Conservation (phyloP, 1,139 yeast species). For the Debaryomycetaceae sp. region DNA sequence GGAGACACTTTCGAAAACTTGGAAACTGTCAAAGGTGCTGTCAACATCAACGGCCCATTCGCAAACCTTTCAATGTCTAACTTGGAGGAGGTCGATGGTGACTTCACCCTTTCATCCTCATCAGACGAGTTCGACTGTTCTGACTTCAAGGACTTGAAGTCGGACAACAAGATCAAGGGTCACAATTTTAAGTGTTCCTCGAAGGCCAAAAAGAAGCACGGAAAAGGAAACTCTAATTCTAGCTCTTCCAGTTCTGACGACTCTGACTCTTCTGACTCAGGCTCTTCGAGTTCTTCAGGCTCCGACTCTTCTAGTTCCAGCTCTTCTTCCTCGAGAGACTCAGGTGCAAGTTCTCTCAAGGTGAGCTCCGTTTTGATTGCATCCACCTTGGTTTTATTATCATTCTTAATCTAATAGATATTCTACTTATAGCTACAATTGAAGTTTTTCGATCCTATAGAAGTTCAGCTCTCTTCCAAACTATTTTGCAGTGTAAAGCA, state of each 20-base stretch:
- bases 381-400: slow-evolving; percentile 3
- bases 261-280: slow-evolving; percentile 7
- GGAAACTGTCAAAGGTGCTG: slow-evolving; percentile 40
- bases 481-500: too few relatives aligned
- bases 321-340: slow-evolving; percentile 7
- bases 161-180: slow-evolving; percentile 36
- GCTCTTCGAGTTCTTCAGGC: slow-evolving; percentile 6
- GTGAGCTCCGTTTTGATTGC: slow-evolving; percentile 4
- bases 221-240: slow-evolving; percentile 12
- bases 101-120: slow-evolving; percentile 36
- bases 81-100: slow-evolving; percentile 43
- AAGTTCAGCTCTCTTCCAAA: too few relatives aligned
- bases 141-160: slow-evolving; percentile 30
- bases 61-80: slow-evolving; percentile 37
- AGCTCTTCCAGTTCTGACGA: slow-evolving; percentile 14
- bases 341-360: slow-evolving; percentile 5
- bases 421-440: neutral
- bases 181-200: slow-evolving; percentile 45
- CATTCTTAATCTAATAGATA: slow-evolving; percentile 5
- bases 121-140: slow-evolving; percentile 39
- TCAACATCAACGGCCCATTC: slow-evolving; percentile 37
- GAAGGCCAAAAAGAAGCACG: slow-evolving; percentile 18
- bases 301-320: slow-evolving; percentile 7
- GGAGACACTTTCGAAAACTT: slow-evolving; percentile 27
- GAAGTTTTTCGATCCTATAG: neutral